Conservation (phyloP, 345 rosid genomes). For the Arabis alpina region DNA sequence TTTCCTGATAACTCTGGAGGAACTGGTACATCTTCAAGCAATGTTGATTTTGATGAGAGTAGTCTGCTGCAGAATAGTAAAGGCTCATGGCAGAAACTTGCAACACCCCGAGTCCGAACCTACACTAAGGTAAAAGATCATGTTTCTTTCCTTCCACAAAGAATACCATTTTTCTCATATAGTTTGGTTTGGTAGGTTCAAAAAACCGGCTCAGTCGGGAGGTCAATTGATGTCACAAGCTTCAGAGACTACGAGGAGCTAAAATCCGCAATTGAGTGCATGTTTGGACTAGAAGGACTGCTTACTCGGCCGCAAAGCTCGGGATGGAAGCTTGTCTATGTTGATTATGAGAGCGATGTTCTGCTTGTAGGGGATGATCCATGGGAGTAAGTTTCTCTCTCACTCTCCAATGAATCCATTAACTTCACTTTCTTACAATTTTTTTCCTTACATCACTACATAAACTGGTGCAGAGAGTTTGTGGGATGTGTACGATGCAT, state of each 20-base stretch:
- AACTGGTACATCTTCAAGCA: conserved; percentile 78
- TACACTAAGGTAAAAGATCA: conserved; percentile 72
- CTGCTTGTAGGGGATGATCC: conserved; percentile 98
- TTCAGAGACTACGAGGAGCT: conserved; percentile 82
- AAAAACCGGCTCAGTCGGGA: conserved; percentile 94
- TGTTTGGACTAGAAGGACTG: conserved; percentile 94
- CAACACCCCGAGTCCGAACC: conserved; percentile 80
- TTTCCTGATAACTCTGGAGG: conserved; percentile 85
- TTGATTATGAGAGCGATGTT: conserved; percentile 94
- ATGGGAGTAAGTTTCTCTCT: conserved; percentile 78
- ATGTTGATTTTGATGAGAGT: conserved; percentile 81
- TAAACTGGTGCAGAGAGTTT: conserved; percentile 64
- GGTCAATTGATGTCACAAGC: conserved; percentile 90
- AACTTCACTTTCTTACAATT: not conserved
- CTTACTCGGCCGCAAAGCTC: conserved; percentile 80
- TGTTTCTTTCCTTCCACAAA: not conserved
- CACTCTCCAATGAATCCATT: not conserved
- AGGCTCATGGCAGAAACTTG: conserved; percentile 74
- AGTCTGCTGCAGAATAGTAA: conserved; percentile 60
- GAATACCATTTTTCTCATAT: not conserved
- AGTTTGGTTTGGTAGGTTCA: conserved; percentile 67
- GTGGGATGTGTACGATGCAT: conserved; percentile 98
- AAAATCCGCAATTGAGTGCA: conserved; percentile 80
- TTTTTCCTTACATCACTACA: conserved; percentile 9
- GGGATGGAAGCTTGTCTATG: conserved; percentile 94